Conservation (phyloP, 2,329 filamentous ascomycete genomes). For the Thermoascus crustaceus region DNA sequence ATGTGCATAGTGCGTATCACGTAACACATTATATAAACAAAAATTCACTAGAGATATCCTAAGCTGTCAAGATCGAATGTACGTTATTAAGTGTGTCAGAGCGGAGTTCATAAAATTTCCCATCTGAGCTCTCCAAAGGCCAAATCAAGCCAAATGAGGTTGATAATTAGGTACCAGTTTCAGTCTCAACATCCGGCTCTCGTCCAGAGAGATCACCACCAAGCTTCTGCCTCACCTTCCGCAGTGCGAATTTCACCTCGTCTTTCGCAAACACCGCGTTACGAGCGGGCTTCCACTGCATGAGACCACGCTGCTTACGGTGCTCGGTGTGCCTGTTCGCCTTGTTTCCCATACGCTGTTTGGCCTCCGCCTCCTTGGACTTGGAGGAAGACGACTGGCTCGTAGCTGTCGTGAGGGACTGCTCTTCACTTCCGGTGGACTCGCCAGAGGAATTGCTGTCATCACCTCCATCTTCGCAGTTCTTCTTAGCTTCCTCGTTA, state of each 20-base stretch:
- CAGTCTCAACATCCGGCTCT: constrained; percentile 82
- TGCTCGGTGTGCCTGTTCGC: constrained; percentile 50
- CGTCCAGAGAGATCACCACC: constrained; percentile 60
- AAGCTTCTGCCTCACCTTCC: constrained; percentile 68
- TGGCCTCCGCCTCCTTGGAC: constrained; percentile 11
- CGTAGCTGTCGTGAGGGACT: constrained; percentile 5
- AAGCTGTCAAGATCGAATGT: too few species aligned
- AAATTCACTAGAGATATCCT: too few species aligned
- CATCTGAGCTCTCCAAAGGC: not conserved
- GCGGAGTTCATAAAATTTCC: not conserved
- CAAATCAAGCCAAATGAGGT: not conserved
- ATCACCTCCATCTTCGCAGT: constrained; percentile 8
- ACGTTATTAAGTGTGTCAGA: too few species aligned
- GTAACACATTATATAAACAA: too few species aligned
- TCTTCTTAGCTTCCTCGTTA: constrained; percentile 12
- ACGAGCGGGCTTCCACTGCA: constrained; percentile 90
- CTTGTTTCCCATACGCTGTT: constrained; percentile 20
- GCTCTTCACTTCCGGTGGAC: not conserved
- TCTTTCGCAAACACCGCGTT: constrained; percentile 83
- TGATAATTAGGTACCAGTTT: constrained; percentile 29
- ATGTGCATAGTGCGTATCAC: too few species aligned
- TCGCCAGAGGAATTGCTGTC: constrained; percentile 6
- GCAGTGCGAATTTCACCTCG: constrained; percentile 69
- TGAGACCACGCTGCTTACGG: constrained; percentile 77
- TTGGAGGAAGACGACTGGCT: constrained; percentile 4